These are phyloP conservation scores for Pseudisothecium myosuroides DNA, from an alignment of 225 moss, liverwort and hornwort species.

Conservation along the genomic window DNA sequence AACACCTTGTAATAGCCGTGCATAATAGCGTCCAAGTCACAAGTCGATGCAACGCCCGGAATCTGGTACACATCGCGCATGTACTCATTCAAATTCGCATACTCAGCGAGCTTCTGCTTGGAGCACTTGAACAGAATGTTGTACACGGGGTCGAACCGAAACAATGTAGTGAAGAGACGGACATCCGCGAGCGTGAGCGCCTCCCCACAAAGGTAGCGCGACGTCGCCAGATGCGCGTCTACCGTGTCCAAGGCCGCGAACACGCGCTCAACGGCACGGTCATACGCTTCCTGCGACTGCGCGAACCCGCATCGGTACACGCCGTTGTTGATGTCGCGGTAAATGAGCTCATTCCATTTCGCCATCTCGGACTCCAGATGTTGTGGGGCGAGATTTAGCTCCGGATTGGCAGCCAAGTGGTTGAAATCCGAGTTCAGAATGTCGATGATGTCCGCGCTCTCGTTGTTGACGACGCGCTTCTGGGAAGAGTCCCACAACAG, in stretches of 20 bases:
- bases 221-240: slow-evolving; percentile 59
- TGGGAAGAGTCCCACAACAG: slow-evolving; percentile 71
- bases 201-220: slow-evolving; percentile 79
- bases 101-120: slow-evolving; percentile 79
- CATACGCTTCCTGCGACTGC: slow-evolving; percentile 73
- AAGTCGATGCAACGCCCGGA: slow-evolving; percentile 73
- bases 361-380: slow-evolving; percentile 38
- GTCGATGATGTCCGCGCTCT: slow-evolving; percentile 93
- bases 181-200: slow-evolving; percentile 71
- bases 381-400: slow-evolving; percentile 52
- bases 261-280: slow-evolving; percentile 54
- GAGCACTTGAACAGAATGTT: slow-evolving; percentile 91
- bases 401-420: slow-evolving; percentile 54
- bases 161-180: slow-evolving; percentile 80
- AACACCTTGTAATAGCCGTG: slow-evolving; percentile 83
- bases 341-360: slow-evolving; percentile 67
- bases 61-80: slow-evolving; percentile 84
- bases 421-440: slow-evolving; percentile 90
- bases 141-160: slow-evolving; percentile 94
- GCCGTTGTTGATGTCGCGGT: slow-evolving; percentile 79
- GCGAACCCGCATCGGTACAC: slow-evolving; percentile 97
- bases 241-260: slow-evolving; percentile 56
- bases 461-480: slow-evolving; percentile 75
- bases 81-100: slow-evolving; percentile 47
- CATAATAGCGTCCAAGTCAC: slow-evolving; percentile 78